Base-by-base conservation (phyloP, 2,329 filamentous ascomycete species). In the Colletotrichum sojae region DNA sequence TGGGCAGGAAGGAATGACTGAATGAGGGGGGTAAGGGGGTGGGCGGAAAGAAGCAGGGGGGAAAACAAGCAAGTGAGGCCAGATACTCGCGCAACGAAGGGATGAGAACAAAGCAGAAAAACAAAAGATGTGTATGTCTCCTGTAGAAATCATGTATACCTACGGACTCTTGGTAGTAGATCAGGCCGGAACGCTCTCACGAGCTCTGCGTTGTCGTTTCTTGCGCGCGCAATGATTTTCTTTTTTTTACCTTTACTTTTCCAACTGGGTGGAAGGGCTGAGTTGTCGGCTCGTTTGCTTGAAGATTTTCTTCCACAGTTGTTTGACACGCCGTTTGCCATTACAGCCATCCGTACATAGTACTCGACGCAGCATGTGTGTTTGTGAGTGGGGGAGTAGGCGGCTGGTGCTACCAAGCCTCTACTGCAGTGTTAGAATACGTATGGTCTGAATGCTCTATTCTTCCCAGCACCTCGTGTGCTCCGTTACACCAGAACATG, bases 111-210 rank as follows among this genome's bases (percentile, higher is more conserved):
- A 64, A 65, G 22, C 36, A 51, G 18, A 16, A 49, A 43, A 54
- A 36, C 31, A 36, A 27, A 65, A 53, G 48, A 59, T 25, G 25
- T 58, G 22, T 57, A 55, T 63, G 36, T 56, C 45, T 67, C 51
- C 43, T 65, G 60, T 68, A 68, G 65, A 68, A 65, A 43, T 65
- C 61, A 65, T 68, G 66, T 71, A 60, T 69, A 69, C 46, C 60
- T 64, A 53, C 27, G 67, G 40, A 54, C 13, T 27, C 49, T 53
- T 60, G 51, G 61, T 57, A 46, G 69, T 71, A 70, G 71, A 72
- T 69, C 64, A 73, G 69, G 71, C 59, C 62, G 60, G 64, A 53
- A 64, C 64, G 72, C 73, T 73, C 73, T 73, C 73, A 71, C 73
- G 73, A 70, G 73, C 73, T 63, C 59, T 69, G 65, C 60, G 60